These are phyloP conservation scores for Mantamonas sphyraenae DNA, from an alignment of 78 protist species.

Conservation along the genomic window DNA sequence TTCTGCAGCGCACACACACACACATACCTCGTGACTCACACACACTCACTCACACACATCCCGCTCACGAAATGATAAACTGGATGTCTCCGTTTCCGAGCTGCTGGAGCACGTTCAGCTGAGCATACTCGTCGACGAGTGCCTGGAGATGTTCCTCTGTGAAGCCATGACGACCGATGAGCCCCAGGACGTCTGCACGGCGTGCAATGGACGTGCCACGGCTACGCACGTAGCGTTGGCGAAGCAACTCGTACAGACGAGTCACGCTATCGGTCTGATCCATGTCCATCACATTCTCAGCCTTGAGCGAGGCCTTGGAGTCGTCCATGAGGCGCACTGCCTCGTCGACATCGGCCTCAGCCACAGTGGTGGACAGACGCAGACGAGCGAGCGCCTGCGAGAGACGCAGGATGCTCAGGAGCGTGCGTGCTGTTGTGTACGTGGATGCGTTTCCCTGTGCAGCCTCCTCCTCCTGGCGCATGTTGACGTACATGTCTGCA, in stretches of 20 bases:
- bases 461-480: conserved; percentile 40
- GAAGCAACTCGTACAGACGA: too few species aligned
- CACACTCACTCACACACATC: too few species aligned
- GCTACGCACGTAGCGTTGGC: too few species aligned
- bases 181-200: too few species aligned
- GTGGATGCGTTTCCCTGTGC: conserved; percentile 25
- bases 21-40: too few species aligned
- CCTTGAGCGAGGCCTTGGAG: conserved; percentile 52
- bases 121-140: neutral
- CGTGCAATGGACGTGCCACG: too few species aligned
- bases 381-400: conserved; percentile 86
- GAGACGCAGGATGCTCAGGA: conserved; percentile 87
- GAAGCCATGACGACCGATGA: conserved; percentile 10
- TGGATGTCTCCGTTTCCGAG: too few species aligned
- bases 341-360: conserved; percentile 68
- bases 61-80: too few species aligned
- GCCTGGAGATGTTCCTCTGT: neutral
- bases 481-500: conserved; percentile 40
- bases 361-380: conserved; percentile 32
- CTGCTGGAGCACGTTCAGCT: conserved; percentile 2
- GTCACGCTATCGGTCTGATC: conserved; percentile 8
- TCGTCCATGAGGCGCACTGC: conserved; percentile 71
- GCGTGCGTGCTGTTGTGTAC: conserved; percentile 88
- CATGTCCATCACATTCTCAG: conserved; percentile 9
- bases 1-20: too few species aligned